Evolutionary conservation across 495 filamentous ascomycete genomes (phyloP), one percentile per base, ranked within the genome.

Genomic region (Trichoderma asperelloides): DNA sequence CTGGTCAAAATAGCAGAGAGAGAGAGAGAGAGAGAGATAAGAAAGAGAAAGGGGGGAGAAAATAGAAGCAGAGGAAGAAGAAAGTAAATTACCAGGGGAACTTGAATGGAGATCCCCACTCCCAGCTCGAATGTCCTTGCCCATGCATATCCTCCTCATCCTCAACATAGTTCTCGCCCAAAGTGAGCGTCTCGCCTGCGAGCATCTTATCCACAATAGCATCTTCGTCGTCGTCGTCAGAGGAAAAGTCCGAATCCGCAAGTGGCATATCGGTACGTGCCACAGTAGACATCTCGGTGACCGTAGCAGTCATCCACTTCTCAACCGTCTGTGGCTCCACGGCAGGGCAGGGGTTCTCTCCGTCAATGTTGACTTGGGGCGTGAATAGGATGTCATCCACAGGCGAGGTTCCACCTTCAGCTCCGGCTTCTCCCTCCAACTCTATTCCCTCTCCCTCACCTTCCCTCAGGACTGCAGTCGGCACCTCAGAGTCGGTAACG

Each of bases 401-500:
- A 41, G 33, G 25, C 16, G 62, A 69, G 67, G 15, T 30, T 8
- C 21, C 43, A 5, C 67, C 37, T 7, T 70, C 23, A 13, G 68
- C 70, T 16, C 25, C 41, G 1, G 27, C 30, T 1, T 45, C 51
- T 33, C 12, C 16, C 8, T 66, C 63, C 37, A 68, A 39, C 51
- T 72, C 66, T 16, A 62, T 64, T 3, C 55, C 55, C 30, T 47
- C 67, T 5, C 21, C 66, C 25, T 57, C 67, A 2, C 64, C 18
- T 2, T 62, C 45, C 18, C 69, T 69, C n/a, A 65, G 49, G 2
- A 55, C 60, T 43, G 68, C 62, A 15, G 64, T 51, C 15, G 65
- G 71, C 16, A 64, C 70, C 49, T 65, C 25, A 21, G 27, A n/a
- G 18, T 27, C 18, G 33, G 43, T 25, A 25, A 47, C 4, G 25